Conservation (phyloP, 768 basidiomycete genomes). For the Tulasnella sp. region DNA sequence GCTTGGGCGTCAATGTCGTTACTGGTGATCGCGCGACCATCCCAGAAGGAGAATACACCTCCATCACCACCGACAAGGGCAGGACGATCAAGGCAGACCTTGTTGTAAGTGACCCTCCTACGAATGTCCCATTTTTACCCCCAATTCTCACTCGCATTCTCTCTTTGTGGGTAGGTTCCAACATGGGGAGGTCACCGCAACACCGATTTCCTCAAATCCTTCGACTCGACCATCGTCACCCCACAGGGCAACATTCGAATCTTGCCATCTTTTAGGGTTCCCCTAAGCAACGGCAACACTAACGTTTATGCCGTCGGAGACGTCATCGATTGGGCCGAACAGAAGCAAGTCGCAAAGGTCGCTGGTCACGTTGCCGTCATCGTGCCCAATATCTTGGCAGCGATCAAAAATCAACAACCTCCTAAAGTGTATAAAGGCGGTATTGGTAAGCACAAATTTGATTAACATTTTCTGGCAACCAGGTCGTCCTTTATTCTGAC, state of each 20-base stretch:
- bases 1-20: too few relatives aligned
- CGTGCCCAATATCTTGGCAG: slow-evolving; percentile 20
- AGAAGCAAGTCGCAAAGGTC: slow-evolving; percentile 23
- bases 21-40: too few relatives aligned
- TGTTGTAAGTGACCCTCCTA: too few relatives aligned
- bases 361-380: slow-evolving; percentile 19
- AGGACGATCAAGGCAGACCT: too few relatives aligned
- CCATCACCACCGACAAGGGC: too few relatives aligned
- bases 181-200: too few relatives aligned
- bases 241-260: slow-evolving; percentile 4
- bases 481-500: neutral
- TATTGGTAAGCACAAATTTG: neutral
- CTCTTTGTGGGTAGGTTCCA: too few relatives aligned
- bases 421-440: slow-evolving; percentile 18
- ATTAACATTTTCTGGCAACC: neutral
- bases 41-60: too few relatives aligned
- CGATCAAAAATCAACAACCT: neutral
- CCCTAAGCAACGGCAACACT: slow-evolving; percentile 14
- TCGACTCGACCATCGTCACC: too few relatives aligned
- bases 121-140: too few relatives aligned
- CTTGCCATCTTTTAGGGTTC: neutral
- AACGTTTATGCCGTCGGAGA: slow-evolving; percentile 26
- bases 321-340: slow-evolving; percentile 24
- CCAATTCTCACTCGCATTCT: too few relatives aligned
- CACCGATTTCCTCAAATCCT: too few relatives aligned